Evolutionary conservation across 225 moss, liverwort and hornwort genomes (phyloP).

Genomic region (Antitrichia curtipendula): DNA sequence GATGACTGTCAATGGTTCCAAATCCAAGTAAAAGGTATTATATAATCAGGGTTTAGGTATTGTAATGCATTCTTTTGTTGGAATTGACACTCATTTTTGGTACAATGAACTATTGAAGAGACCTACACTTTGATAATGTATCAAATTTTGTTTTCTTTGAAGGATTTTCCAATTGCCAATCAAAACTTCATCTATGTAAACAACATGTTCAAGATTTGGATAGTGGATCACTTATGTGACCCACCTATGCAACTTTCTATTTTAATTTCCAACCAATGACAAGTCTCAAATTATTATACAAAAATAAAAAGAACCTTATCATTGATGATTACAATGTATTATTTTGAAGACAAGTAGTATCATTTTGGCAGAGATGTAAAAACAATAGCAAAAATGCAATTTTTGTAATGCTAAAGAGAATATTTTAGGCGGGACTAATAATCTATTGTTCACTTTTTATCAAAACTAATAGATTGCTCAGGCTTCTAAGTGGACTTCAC

Average conservation of each 20-base stretch:
- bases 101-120: not conserved
- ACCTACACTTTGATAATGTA: not conserved
- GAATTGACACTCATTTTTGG: not conserved
- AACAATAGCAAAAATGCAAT: not conserved
- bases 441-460: not conserved
- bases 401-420: not conserved
- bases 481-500: not conserved
- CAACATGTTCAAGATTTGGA: not conserved
- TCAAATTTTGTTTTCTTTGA: not conserved
- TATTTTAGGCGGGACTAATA: not conserved
- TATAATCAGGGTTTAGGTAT: too few species aligned
- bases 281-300: not conserved
- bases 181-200: not conserved
- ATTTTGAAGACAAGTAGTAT: not conserved
- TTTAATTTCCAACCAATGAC: not conserved
- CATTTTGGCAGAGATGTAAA: not conserved
- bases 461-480: accelerated
- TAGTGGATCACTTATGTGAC: not conserved
- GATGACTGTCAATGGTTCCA: too few species aligned
- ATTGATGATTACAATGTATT: not conserved
- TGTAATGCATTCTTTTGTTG: too few species aligned
- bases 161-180: accelerated
- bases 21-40: too few species aligned
- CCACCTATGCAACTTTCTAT: not conserved
- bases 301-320: not conserved